Conservation (phyloP, 352 stramenopile species). For the Phytophthora hibernalis region DNA sequence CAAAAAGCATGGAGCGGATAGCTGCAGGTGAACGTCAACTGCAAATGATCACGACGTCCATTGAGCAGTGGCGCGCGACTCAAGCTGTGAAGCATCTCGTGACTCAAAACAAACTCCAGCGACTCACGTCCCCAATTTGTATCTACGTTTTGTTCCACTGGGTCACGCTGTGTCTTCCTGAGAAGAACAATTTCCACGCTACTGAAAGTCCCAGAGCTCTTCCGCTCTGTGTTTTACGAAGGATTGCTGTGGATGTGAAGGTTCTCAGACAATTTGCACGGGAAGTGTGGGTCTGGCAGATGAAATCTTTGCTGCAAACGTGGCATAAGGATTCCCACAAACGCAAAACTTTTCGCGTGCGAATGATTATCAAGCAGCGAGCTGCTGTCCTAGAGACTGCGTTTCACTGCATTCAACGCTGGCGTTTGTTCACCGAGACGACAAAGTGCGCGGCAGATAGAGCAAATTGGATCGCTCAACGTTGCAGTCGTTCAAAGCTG, state of each 20-base stretch:
- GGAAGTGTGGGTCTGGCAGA: slow-evolving; percentile 24
- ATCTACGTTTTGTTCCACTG: slow-evolving; percentile 60
- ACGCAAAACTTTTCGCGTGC: slow-evolving; percentile 19
- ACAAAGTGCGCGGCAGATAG: slow-evolving; percentile 38
- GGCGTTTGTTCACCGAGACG: slow-evolving; percentile 38
- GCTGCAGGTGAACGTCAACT: slow-evolving; percentile 20
- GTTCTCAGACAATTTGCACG: slow-evolving; percentile 32
- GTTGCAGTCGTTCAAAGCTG: slow-evolving; percentile 24
- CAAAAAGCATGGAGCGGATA: not conserved
- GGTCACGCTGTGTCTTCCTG: slow-evolving; percentile 46
- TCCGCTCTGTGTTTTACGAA: slow-evolving; percentile 38
- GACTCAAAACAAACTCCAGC: slow-evolving; percentile 30
- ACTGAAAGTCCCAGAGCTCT: slow-evolving; percentile 35
- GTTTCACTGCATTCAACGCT: slow-evolving; percentile 57
- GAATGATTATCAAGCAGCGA: slow-evolving; percentile 31
- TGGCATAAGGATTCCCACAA: slow-evolving; percentile 22
- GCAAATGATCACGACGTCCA: slow-evolving; percentile 43
- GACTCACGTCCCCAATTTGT: slow-evolving; percentile 37
- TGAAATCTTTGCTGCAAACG: slow-evolving; percentile 9
- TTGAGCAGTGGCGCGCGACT: slow-evolving; percentile 57
- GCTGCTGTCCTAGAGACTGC: slow-evolving; percentile 39
- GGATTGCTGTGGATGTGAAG: slow-evolving; percentile 38
- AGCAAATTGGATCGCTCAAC: slow-evolving; percentile 49
- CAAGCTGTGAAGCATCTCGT: slow-evolving; percentile 43
- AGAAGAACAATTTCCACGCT: slow-evolving; percentile 22